A percentile compares a stretch with the other conserved stretches of the same genome.
Conservation (phyloP, 2,329 filamentous ascomycete species). For the Fusarium duplospermum region DNA sequence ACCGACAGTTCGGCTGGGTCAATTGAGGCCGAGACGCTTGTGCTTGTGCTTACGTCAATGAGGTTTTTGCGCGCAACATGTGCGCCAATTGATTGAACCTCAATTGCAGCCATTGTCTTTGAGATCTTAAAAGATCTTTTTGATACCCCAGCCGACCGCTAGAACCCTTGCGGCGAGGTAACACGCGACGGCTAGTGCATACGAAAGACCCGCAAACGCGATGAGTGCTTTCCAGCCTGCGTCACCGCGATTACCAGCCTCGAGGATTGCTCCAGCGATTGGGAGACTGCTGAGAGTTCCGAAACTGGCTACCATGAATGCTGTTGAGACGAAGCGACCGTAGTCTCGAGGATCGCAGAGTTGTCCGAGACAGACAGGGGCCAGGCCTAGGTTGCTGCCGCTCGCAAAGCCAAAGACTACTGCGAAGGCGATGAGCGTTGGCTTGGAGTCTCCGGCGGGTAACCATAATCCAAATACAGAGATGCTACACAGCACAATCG, state of each 20-base stretch:
- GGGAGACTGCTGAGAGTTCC: slow-evolving; percentile 66
- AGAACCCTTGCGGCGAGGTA: slow-evolving; percentile 33
- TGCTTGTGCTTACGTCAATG: not conserved
- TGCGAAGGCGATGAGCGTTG: slow-evolving; percentile 74
- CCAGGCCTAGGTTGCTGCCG: slow-evolving; percentile 81
- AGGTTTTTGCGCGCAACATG: not conserved
- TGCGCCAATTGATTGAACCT: not conserved
- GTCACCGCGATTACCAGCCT: slow-evolving; percentile 40
- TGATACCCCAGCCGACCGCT: slow-evolving; percentile 33
- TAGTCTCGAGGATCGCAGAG: slow-evolving; percentile 82
- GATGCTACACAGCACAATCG: slow-evolving; percentile 67
- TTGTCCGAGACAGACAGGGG: slow-evolving; percentile 84
- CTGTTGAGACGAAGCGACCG: slow-evolving; percentile 80
- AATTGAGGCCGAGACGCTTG: not conserved
- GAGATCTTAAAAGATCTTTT: slow-evolving; percentile 24
- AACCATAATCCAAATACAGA: slow-evolving; percentile 78
- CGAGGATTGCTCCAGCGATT: slow-evolving; percentile 55
- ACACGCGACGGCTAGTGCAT: slow-evolving; percentile 33
- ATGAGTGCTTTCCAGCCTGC: slow-evolving; percentile 53
- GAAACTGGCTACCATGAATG: slow-evolving; percentile 82
- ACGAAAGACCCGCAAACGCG: slow-evolving; percentile 50
- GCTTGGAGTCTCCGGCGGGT: slow-evolving; percentile 63
- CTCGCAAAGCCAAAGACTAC: slow-evolving; percentile 83
- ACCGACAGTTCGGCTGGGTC: slow-evolving; percentile 16
- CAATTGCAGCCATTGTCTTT: not conserved